A percentile compares a stretch with the other conserved stretches of the same genome.
Evolutionary conservation across 495 filamentous ascomycete genomes (phyloP).

Genomic region (Talaromyces ruber): DNA sequence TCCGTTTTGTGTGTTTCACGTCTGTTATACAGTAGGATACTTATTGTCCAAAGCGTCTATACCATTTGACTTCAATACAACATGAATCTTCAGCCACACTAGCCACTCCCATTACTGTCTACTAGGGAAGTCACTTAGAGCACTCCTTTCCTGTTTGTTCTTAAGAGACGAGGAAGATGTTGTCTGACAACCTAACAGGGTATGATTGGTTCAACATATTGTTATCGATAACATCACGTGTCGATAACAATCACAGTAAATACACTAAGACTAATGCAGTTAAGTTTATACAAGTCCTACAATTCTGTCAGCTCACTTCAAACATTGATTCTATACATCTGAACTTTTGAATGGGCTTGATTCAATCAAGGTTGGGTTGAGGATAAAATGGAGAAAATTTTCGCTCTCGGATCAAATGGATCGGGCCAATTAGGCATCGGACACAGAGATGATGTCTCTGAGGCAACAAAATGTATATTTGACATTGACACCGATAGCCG

Average conservation of each 20-base stretch:
- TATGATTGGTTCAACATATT: no score
- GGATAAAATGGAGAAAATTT: conserved; percentile 39
- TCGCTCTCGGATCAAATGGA: conserved; percentile 87
- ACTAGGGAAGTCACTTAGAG: conserved; percentile 2
- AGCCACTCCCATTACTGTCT: neutral
- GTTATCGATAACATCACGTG: neutral
- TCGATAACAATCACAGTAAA: neutral
- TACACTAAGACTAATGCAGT: neutral
- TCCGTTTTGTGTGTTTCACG: neutral
- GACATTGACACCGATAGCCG: conserved; percentile 9
- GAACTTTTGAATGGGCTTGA: no score
- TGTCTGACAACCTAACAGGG: no score
- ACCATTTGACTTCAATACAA: neutral
- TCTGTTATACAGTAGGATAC: neutral
- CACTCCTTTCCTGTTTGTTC: no score
- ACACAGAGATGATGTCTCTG: conserved; percentile 63
- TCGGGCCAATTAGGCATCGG: conserved; percentile 79
- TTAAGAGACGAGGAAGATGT: no score
- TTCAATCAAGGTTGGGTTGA: neutral
- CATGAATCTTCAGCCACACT: neutral
- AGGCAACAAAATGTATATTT: conserved; percentile 53
- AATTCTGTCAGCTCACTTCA: no score
- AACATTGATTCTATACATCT: no score
- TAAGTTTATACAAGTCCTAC: neutral
- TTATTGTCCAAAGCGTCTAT: neutral